Evolutionary conservation across 2,329 filamentous ascomycete species (phyloP).

Genomic region (Zopfia rhizophila): DNA sequence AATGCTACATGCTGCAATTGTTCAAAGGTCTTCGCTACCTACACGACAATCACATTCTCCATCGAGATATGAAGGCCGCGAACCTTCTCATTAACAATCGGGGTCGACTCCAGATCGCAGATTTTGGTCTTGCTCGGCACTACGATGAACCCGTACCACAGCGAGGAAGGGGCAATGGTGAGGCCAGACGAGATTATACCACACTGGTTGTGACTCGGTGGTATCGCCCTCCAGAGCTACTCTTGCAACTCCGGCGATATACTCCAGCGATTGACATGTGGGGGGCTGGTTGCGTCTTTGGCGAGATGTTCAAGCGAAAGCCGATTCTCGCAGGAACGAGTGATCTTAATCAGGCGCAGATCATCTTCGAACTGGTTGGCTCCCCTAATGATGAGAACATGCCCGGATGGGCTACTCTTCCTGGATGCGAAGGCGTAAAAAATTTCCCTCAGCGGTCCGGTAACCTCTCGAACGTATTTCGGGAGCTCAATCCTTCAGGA

Average conservation of each 20-base stretch:
- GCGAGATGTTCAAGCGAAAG: slow-evolving; percentile 94
- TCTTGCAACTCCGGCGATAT: slow-evolving; percentile 88
- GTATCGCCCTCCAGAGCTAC: slow-evolving; percentile 94
- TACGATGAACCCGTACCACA: slow-evolving; percentile 87
- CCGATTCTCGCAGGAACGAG: slow-evolving; percentile 92
- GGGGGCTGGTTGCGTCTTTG: slow-evolving; percentile 99
- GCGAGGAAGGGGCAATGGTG: slow-evolving; percentile 81
- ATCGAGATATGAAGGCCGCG: slow-evolving; percentile 98
- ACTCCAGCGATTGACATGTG: slow-evolving; percentile 99
- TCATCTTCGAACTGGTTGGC: slow-evolving; percentile 94
- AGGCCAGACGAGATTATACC: slow-evolving; percentile 90
- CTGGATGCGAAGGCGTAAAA: slow-evolving; percentile 80
- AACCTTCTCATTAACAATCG: slow-evolving; percentile 96
- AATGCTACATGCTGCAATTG: slow-evolving; percentile 96
- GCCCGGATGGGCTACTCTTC: slow-evolving; percentile 87
- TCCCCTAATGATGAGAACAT: slow-evolving; percentile 89
- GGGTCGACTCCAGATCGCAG: slow-evolving; percentile 93
- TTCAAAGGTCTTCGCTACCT: slow-evolving; percentile 90
- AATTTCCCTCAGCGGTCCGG: slow-evolving; percentile 69
- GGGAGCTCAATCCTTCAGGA: slow-evolving; percentile 76
- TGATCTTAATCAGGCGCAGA: slow-evolving; percentile 87
- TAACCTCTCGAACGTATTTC: slow-evolving; percentile 78
- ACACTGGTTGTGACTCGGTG: slow-evolving; percentile 96
- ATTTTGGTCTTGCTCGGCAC: slow-evolving; percentile 93
- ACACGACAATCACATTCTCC: slow-evolving; percentile 85